phyloP scores from a whole-genome alignment of 768 basidiomycete genomes.

The Coprinellus aureogranulatus region DNA sequence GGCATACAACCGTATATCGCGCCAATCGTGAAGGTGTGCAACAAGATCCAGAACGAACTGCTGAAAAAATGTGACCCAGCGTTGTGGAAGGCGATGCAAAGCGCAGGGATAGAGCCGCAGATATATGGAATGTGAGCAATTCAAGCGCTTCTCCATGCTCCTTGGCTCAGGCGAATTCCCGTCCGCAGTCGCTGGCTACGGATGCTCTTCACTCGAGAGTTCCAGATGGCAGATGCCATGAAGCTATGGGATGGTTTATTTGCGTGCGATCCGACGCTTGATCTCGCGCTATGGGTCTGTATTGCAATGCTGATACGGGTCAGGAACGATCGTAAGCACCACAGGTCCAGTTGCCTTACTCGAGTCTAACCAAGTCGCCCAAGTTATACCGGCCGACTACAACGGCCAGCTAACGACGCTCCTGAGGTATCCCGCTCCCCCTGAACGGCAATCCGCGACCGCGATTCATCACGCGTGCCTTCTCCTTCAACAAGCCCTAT shows the following conservation, averaged over 20 bases:
- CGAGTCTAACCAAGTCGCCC: neutral
- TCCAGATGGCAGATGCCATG: slow-evolving; percentile 77
- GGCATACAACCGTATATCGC: slow-evolving; percentile 67
- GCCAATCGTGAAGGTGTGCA: slow-evolving; percentile 84
- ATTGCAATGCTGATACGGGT: slow-evolving; percentile 95
- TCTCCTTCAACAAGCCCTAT: slow-evolving; percentile 80
- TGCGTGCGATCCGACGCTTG: slow-evolving; percentile 77
- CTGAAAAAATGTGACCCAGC: slow-evolving; percentile 78
- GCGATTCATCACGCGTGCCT: slow-evolving; percentile 60
- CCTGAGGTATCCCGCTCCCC: slow-evolving; percentile 76
- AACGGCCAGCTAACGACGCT: slow-evolving; percentile 79
- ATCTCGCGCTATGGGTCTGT: slow-evolving; percentile 82
- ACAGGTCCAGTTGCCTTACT: neutral
- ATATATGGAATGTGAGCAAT: slow-evolving; percentile 87
- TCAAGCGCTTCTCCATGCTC: neutral
- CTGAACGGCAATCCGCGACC: slow-evolving; percentile 29
- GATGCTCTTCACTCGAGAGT: slow-evolving; percentile 90
- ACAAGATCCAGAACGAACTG: slow-evolving; percentile 69
- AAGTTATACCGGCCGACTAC: slow-evolving; percentile 87
- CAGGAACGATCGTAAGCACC: slow-evolving; percentile 76
- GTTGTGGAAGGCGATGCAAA: slow-evolving; percentile 72
- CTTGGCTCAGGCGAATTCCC: slow-evolving; percentile 6
- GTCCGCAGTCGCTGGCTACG: slow-evolving; percentile 82
- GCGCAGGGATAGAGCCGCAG: slow-evolving; percentile 88
- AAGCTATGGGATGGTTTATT: slow-evolving; percentile 95